phyloP scores from a whole-genome alignment of 225 moss, liverwort and hornwort species.

The Climacium dendroides region DNA sequence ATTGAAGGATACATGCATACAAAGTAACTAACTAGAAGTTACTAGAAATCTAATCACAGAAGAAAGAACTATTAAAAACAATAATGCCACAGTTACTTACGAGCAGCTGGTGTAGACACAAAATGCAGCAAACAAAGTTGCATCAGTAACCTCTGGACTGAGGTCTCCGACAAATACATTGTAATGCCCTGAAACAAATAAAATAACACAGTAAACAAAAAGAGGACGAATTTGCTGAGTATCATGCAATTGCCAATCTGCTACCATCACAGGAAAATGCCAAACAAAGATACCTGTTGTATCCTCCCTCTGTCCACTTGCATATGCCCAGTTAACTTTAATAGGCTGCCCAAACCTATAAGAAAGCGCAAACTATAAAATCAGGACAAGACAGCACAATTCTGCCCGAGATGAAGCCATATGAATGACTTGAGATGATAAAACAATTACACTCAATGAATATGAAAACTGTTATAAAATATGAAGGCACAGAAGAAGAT shows the following conservation, averaged over 20 bases:
- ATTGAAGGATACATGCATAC: neutral
- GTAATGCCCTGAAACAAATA: conserved; percentile 39
- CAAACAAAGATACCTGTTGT: conserved; percentile 35
- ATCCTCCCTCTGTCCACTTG: conserved; percentile 66
- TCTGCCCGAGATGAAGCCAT: neutral
- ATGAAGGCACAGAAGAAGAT: neutral
- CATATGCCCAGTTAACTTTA: conserved; percentile 71
- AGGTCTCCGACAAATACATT: conserved; percentile 69
- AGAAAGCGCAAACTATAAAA: neutral
- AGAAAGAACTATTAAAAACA: neutral
- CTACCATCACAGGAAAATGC: neutral
- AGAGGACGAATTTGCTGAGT: neutral
- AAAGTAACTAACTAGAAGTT: neutral
- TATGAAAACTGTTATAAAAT: neutral
- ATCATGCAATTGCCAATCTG: neutral
- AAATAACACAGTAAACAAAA: neutral
- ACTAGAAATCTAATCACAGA: neutral
- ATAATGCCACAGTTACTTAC: conserved; percentile 26
- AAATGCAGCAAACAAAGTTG: conserved; percentile 54
- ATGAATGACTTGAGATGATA: neutral
- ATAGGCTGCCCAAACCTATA: conserved; percentile 61
- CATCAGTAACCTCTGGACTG: conserved; percentile 66
- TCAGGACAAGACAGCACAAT: neutral
- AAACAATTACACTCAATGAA: neutral
- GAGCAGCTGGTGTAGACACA: conserved; percentile 51